Evolutionary conservation across 164 flowering plant species (phyloP).

Genomic region (Buxus sempervirens): DNA sequence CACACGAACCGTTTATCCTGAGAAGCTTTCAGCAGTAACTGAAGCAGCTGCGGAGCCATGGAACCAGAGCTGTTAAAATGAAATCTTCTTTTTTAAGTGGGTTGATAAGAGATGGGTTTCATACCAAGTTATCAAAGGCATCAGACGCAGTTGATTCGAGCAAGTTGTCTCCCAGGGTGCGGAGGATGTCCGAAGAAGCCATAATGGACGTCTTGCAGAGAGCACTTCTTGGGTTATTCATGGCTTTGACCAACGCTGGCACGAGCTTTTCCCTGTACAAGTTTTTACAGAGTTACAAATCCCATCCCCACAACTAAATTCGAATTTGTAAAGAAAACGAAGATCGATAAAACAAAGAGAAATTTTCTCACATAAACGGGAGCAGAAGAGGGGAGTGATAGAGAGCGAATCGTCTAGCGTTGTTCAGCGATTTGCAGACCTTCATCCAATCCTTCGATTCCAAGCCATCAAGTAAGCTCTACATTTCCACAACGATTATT

Average conservation of each 20-base stretch:
- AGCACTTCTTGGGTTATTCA: constrained; percentile 98
- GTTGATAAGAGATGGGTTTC: background rate
- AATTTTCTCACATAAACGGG: constrained; percentile 56
- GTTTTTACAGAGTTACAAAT: background rate
- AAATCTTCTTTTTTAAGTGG: background rate
- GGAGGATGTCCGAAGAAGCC: constrained; percentile 83
- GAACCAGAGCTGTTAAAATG: background rate
- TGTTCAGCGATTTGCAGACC: constrained; percentile 75
- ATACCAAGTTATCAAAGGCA: constrained; percentile 68
- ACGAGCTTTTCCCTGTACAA: constrained; percentile 60
- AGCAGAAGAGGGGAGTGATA: constrained; percentile 52
- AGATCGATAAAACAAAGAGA: background rate
- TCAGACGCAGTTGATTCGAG: constrained; percentile 39
- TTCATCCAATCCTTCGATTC: constrained; percentile 80
- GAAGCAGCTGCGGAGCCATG: constrained; percentile 52
- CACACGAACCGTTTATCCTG: constrained; percentile 93
- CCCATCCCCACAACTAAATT: background rate
- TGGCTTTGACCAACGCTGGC: constrained; percentile 60
- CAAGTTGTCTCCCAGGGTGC: constrained; percentile 54
- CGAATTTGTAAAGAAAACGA: background rate
- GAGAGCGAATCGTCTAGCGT: constrained; percentile 63
- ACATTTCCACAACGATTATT: background rate
- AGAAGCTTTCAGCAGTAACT: constrained; percentile 79
- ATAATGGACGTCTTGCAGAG: constrained; percentile 82
- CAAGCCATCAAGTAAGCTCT: constrained; percentile 63